Base-by-base conservation (phyloP, 106 monocot species). In the Dioscorea alata region DNA sequence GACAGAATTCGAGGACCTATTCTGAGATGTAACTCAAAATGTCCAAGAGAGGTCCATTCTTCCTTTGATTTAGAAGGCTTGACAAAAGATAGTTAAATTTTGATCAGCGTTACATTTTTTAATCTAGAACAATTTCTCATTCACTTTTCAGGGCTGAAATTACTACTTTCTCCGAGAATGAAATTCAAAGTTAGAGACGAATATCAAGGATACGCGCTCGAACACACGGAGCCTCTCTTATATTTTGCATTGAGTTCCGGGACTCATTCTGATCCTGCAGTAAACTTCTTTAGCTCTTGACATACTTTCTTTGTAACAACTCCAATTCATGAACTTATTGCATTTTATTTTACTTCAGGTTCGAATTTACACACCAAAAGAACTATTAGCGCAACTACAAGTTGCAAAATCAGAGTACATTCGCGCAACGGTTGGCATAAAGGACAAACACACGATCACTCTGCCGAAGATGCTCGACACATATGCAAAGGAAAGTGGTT, bases 211-310 rank as follows among this genome's bases (percentile, higher is more conserved):
- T 82, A 90, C 67, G 71, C 97, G 2, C 79, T 92, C 22, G 82
- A 84, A 35, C 80, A 77, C 17, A 72, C 82, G 6, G 97, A 99
- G 63, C 87, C 97, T 61, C 85, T 35, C n/a, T 63, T 92, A 33
- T 81, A 87, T 63, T 99, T 92, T 54, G 85, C 92, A 31, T 83
- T 99, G 49, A 92, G 89, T 81, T 87, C 92, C 6, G 97, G 97
- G 54, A 87, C 80, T 85, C 89, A 92, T 77, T 99, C 97, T 66
- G 97, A 99, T 81, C 97, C 97, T n/a, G n/a, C 35, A 65, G 92
- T 99, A 89, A 81, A 54, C 34, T 34, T 34, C 34, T 34, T 34
- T 34, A 34, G 7, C 34, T 34, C 7, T 34, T 7, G 7, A 3
- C 7, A 7, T 34, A 7, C 7, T 34, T 34, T 34, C 16, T 54